These are phyloP conservation scores for Fraxinus greggii DNA, from an alignment of 305 asterid species.

Conservation along the genomic window DNA sequence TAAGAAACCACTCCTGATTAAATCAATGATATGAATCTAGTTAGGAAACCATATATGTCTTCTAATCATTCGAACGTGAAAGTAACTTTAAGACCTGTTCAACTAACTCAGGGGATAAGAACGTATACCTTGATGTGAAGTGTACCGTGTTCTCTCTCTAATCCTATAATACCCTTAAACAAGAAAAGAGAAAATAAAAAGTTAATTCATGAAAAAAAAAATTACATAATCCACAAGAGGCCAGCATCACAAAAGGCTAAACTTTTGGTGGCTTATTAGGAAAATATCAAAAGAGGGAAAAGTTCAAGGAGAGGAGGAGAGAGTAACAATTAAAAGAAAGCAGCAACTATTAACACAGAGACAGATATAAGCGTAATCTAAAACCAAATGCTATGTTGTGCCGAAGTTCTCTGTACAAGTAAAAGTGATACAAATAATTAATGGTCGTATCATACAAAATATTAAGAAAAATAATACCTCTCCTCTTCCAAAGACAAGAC, in stretches of 20 bases:
- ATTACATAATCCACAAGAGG: conserved; percentile 4
- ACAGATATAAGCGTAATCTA: neutral
- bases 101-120: neutral
- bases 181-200: conserved; percentile 11
- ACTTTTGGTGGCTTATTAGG: neutral
- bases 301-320: neutral
- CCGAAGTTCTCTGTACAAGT: too few species aligned
- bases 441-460: neutral
- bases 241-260: neutral
- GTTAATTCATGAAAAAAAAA: neutral
- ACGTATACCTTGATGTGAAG: conserved; percentile 66
- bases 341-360: neutral
- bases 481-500: conserved; percentile 76
- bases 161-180: conserved; percentile 68
- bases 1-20: neutral
- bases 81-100: neutral
- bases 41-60: neutral
- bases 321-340: neutral
- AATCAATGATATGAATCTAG: neutral
- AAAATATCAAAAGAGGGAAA: neutral
- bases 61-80: neutral
- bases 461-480: conserved; percentile 45
- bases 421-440: neutral
- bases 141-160: conserved; percentile 70
- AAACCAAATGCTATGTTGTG: neutral